Evolutionary conservation across 768 basidiomycete species (phyloP), one percentile per base, ranked within the genome.

Genomic region (Cyathus striatus): DNA sequence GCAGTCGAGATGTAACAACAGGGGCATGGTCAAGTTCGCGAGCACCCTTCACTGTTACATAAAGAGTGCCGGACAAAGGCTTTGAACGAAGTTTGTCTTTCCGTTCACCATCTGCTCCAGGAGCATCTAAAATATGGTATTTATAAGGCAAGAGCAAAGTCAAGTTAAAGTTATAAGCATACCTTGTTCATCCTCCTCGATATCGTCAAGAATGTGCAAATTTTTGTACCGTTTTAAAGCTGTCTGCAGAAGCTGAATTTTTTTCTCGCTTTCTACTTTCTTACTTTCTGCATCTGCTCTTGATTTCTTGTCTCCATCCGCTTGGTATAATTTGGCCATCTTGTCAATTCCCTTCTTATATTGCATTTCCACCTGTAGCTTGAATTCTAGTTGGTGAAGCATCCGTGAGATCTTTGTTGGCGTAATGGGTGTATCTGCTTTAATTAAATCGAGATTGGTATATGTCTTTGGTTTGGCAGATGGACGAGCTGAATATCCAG

Each of bases 381-480:
- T 99, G 79, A 97, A 99, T 66, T 98, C 94, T 48, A 99, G 83
- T 64, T 97, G 94, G 65, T 97, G 94, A 39, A 98, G 80, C 94
- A 98, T 97, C 53, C 81, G 81, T 32, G 92, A 90, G 61, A 99
- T 98, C 72, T 95, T 98, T 52, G 90, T 86, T 2, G 94, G 86
- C 16, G 92, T 93, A 58, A 95, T 81, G 13, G 95, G 94, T 35
- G 94, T 94, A 68, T 99, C 96, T 49, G 93, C 93, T 67, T 94
- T 94, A 65, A 96, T 91, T 49, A 99, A 71, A 72, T 99, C 96
- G 49, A 93, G 73, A 54, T 90, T 91, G 49, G 81, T 80, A 59
- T 87, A 88, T 44, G 79, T 78, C 64, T 84, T 87, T 48, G 64
- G 64, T 58, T 74, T 76, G 24, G 78, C 65, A 32, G 61, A 48